Evolutionary conservation across 805 yeast species (phyloP).

Genomic region (Ogataea pilisensis): DNA sequence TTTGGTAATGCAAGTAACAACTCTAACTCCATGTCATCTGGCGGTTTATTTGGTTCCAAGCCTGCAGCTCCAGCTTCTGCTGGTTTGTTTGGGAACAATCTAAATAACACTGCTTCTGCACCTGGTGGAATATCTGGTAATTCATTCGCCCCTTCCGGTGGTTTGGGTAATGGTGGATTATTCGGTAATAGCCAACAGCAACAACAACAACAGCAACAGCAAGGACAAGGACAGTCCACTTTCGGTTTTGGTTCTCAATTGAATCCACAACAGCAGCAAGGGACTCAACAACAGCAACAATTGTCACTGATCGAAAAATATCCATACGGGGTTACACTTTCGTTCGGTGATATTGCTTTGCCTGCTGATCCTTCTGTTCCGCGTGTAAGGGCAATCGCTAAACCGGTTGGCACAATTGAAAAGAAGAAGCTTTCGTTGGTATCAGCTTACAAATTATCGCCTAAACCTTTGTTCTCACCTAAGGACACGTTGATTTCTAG

Average conservation of each 20-base stretch:
- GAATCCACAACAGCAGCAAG: slow-evolving; percentile 17
- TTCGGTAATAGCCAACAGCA: slow-evolving; percentile 29
- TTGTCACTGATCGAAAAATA: slow-evolving; percentile 38
- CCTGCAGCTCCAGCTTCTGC: slow-evolving; percentile 30
- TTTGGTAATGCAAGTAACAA: slow-evolving; percentile 20
- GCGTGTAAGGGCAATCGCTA: slow-evolving; percentile 49
- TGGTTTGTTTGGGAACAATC: slow-evolving; percentile 38
- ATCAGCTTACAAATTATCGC: slow-evolving; percentile 60
- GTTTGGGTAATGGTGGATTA: slow-evolving; percentile 29
- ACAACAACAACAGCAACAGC: slow-evolving; percentile 7
- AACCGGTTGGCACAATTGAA: slow-evolving; percentile 40
- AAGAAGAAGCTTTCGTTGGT: slow-evolving; percentile 60
- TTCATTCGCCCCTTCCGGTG: slow-evolving; percentile 22
- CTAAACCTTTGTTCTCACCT: slow-evolving; percentile 50
- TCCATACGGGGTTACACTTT: slow-evolving; percentile 79
- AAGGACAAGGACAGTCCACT: slow-evolving; percentile 1
- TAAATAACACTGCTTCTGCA: slow-evolving; percentile 4
- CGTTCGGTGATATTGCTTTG: slow-evolving; percentile 44
- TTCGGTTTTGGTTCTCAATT: slow-evolving; percentile 9
- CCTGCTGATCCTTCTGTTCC: slow-evolving; percentile 35
- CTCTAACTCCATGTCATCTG: slow-evolving; percentile 14
- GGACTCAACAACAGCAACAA: slow-evolving; percentile 21
- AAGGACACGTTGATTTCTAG: slow-evolving; percentile 18
- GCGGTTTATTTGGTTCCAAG: slow-evolving; percentile 35
- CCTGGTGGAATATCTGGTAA: slow-evolving; percentile 16